Evolutionary conservation across 2,329 filamentous ascomycete species (phyloP).

Genomic region (Fusarium sp.): DNA sequence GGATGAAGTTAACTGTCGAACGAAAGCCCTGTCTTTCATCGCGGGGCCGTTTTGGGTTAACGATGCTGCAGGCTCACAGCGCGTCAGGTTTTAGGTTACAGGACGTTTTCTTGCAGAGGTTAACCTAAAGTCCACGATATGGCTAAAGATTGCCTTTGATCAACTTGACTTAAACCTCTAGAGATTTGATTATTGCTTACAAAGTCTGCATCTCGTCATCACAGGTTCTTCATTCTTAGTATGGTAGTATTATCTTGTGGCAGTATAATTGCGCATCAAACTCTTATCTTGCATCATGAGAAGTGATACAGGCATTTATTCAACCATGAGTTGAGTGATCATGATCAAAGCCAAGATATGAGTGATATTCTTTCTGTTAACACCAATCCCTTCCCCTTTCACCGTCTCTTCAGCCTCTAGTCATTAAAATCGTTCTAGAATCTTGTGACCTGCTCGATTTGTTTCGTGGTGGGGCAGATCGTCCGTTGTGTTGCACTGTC

Average conservation of each 20-base stretch:
- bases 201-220: no score
- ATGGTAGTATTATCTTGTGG: not conserved
- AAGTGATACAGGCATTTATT: not conserved
- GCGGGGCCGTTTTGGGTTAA: slow-evolving; percentile 18
- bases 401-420: slow-evolving; percentile 29
- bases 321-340: not conserved
- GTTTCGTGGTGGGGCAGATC: slow-evolving; percentile 39
- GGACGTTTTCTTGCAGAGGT: slow-evolving; percentile 5
- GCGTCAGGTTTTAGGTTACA: slow-evolving; percentile 3
- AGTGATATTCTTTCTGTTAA: not conserved
- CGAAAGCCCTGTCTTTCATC: slow-evolving; percentile 12
- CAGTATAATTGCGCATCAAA: not conserved
- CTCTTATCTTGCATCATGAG: not conserved
- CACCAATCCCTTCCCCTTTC: slow-evolving; percentile 5
- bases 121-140: slow-evolving; percentile 9
- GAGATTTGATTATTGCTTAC: no score
- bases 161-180: no score
- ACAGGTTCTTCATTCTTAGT: not conserved
- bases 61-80: slow-evolving; percentile 18
- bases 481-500: slow-evolving; percentile 33
- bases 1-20: not conserved
- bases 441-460: slow-evolving; percentile 39
- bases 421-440: slow-evolving; percentile 17
- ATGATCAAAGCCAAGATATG: not conserved
- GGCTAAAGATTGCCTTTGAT: not conserved